Base-by-base conservation (phyloP, 768 basidiomycete species). In the Tricholoma terreum region DNA sequence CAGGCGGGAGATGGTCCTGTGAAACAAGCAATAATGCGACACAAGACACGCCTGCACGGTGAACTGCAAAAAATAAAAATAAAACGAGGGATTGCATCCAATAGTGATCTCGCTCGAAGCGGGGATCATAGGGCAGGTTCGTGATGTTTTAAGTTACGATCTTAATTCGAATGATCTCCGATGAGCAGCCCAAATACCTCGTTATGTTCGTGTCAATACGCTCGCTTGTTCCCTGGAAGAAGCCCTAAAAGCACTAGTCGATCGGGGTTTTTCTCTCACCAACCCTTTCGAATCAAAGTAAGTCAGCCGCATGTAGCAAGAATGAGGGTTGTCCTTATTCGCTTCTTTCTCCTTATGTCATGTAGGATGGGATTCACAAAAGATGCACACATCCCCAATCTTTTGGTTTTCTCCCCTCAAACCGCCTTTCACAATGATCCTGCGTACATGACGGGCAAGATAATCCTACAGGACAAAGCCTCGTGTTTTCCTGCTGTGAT, bases 391-490 rank as follows among this genome's bases (percentile, higher is more conserved):
- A 83, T 99, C 17, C 83, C 87, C 2, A 81, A 93, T 66, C 84
- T 97, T 21, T 80, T 98, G 45, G 75, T 86, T 38, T 94, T 96
- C 67, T 80, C 86, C 54, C 86, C 91, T 8, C 75, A 76, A 58
- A 70, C 75, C 11, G 77, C 84, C 43, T 84, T 96, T 59, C 84
- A 84, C n/a, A 80, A 83, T 31, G 86, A 94, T 60, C 72, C 79
- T 2, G 80, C 85, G 19, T 97, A 94, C 72, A 77, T 77, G 61
- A 74, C 81, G 31, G 94, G 94, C 24, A 90, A 86, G 57, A 75
- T 98, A 33, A 95, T 99, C 58, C 75, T 98, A 6, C 97, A 99
- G 71, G 97, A 99, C 71, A 98, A 98, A 69, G 96, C 97, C 17
- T 96, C 94, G 55, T 99, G 97, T 72, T 94, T 99, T 70, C 93